Conservation (phyloP, 2,329 filamentous ascomycete genomes). For the Fusarium austroafricanum region DNA sequence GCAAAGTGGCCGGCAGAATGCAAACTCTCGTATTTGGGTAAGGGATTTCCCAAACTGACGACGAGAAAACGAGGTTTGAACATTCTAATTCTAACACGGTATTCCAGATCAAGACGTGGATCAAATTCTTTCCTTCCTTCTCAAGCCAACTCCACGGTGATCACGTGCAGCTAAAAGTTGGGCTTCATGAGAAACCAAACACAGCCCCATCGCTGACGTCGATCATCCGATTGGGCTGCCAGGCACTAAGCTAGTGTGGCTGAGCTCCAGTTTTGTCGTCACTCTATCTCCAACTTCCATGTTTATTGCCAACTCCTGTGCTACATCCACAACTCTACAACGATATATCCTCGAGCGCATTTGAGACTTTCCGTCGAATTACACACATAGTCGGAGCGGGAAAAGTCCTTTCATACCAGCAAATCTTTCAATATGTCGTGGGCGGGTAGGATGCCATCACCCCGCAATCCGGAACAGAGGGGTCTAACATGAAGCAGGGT, state of each 20-base stretch:
- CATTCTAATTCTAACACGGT: slow-evolving; percentile 49
- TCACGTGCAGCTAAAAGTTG: slow-evolving; percentile 46
- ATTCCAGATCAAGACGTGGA: slow-evolving; percentile 5
- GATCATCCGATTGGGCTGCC: slow-evolving; percentile 48
- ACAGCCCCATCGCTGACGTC: slow-evolving; percentile 48
- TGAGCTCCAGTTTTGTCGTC: slow-evolving; percentile 49
- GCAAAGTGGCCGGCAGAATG: slow-evolving; percentile 90
- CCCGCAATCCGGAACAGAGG: slow-evolving; percentile 44
- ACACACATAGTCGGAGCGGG: slow-evolving; percentile 16
- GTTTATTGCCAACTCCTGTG: slow-evolving; percentile 38
- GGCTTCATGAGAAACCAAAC: neutral
- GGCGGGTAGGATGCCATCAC: slow-evolving; percentile 66
- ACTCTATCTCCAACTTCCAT: slow-evolving; percentile 43
- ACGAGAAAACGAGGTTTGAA: slow-evolving; percentile 73
- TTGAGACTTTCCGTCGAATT: slow-evolving; percentile 21
- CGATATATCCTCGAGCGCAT: slow-evolving; percentile 31
- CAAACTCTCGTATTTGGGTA: slow-evolving; percentile 78
- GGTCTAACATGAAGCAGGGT: slow-evolving; percentile 54
- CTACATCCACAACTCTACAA: slow-evolving; percentile 32
- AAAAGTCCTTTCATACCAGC: slow-evolving; percentile 6
- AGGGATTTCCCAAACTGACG: slow-evolving; percentile 88
- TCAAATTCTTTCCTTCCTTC: slow-evolving; percentile 6
- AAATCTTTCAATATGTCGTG: slow-evolving; percentile 69
- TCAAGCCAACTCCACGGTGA: slow-evolving; percentile 26
- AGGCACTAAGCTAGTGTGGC: slow-evolving; percentile 44